phyloP scores from a whole-genome alignment of 2,329 filamentous ascomycete species.

The Pseudocercospora macadamiae region DNA sequence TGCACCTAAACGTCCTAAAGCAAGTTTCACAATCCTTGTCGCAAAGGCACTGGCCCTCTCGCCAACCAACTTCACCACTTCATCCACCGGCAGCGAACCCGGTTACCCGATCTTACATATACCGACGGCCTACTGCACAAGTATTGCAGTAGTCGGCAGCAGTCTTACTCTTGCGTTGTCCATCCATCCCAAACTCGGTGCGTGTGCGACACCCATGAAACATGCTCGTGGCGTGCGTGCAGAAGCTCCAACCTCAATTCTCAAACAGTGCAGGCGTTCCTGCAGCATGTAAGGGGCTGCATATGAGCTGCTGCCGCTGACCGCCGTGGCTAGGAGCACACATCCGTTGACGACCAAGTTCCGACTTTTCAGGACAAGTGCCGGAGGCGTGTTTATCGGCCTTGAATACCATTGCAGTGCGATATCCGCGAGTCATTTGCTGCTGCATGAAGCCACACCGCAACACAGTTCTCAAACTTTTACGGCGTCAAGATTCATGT shows the following conservation, averaged over 20 bases:
- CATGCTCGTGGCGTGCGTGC: neutral
- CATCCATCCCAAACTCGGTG: neutral
- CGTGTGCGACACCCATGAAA: slow-evolving; percentile 4
- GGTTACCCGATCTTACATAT: slow-evolving; percentile 1
- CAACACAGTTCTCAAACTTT: neutral
- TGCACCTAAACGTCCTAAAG: too few relatives aligned
- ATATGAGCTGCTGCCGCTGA: neutral
- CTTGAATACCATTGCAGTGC: neutral
- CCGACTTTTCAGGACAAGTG: neutral
- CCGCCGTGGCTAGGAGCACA: neutral
- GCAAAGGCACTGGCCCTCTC: too few relatives aligned
- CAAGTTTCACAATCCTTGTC: neutral
- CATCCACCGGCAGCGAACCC: slow-evolving; percentile 2
- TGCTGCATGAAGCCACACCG: neutral
- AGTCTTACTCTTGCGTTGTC: neutral
- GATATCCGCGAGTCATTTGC: neutral
- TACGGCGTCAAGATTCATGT: neutral
- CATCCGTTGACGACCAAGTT: too few relatives aligned
- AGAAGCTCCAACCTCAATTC: neutral
- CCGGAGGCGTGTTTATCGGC: neutral
- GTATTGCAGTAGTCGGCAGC: neutral
- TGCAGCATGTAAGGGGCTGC: slow-evolving; percentile 4
- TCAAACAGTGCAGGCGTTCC: slow-evolving; percentile 2
- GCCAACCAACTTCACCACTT: neutral
- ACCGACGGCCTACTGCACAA: neutral